Evolutionary conservation across 371 early-diverging fungal species (phyloP).

Genomic region (Mortierella sp.): DNA sequence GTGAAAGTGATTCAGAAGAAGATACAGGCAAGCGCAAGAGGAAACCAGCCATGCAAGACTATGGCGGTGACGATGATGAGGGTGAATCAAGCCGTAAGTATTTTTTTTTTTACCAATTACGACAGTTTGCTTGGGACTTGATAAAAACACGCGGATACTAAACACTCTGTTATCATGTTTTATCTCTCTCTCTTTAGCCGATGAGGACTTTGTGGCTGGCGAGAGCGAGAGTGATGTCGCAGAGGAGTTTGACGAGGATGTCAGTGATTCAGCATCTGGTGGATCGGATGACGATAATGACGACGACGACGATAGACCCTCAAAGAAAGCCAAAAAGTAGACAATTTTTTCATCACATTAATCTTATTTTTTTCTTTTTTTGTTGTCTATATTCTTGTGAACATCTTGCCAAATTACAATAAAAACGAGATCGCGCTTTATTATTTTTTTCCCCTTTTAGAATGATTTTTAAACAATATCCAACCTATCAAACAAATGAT

Average conservation of each 20-base stretch:
- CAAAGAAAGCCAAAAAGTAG: slow-evolving; percentile 40
- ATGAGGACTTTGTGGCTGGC: slow-evolving; percentile 91
- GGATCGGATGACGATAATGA: slow-evolving; percentile 58
- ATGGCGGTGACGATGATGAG: slow-evolving; percentile 63
- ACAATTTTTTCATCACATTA: not conserved
- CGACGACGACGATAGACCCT: slow-evolving; percentile 30
- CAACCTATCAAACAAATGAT: slow-evolving; percentile 15
- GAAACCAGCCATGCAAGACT: slow-evolving; percentile 54
- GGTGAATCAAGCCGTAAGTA: slow-evolving; percentile 76
- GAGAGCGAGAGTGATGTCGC: slow-evolving; percentile 89
- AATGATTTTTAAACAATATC: slow-evolving; percentile 39
- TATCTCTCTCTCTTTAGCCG: slow-evolving; percentile 64
- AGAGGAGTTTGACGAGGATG: slow-evolving; percentile 92
- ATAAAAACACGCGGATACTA: not conserved
- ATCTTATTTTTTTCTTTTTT: not conserved
- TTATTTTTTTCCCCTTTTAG: slow-evolving; percentile 1
- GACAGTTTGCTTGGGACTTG: not conserved
- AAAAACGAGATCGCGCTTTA: slow-evolving; percentile 3
- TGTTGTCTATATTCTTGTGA: not conserved
- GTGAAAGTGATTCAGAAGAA: slow-evolving; percentile 68
- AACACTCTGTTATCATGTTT: slow-evolving; percentile 7
- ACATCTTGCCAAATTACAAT: slow-evolving; percentile 5
- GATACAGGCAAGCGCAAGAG: slow-evolving; percentile 65
- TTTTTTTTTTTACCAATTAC: slow-evolving; percentile 10
- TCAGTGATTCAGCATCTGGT: slow-evolving; percentile 57